Base-by-base conservation (phyloP, 2,329 filamentous ascomycete species). In the Fusarium coicis region DNA sequence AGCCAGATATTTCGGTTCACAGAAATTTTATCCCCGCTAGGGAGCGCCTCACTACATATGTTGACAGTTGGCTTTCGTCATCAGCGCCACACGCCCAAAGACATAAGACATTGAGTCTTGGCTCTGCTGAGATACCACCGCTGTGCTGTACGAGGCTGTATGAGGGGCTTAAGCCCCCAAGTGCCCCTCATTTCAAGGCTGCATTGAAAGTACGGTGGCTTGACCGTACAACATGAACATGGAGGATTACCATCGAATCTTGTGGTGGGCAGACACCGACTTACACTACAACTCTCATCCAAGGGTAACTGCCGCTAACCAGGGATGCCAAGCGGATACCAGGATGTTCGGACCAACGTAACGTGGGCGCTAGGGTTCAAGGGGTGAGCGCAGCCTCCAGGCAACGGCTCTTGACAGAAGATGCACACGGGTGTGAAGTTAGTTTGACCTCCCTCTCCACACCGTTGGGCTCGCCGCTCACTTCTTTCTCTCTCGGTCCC, bases 311-410 rank as follows among this genome's bases (percentile, higher is more conserved):
- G 65, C 61, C 73, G 65, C 74, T 73, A 68, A 28, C 61, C 50
- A 60, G 61, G 43, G 16, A 43, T 62, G 67, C 63, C 68, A 72
- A 74, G 74, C 42, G 59, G 57, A 39, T 66, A 43, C 66, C 47
- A 73, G 73, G 73, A 68, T 76, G 49, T 62, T 72, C 70, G 63
- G 66, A 56, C 75, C 72, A 76, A 66, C 72, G 63, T 72, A 77
- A 77, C 75, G 74, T 77, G 75, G 75, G 63, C 26, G 52, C 72
- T 62, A 66, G 75, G 75, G 64, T 66, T 42, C 23, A 34, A 42
- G 65, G 68, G 39, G 60, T 66, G 63, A 36, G 44, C 12, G 23
- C 53, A 58, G 40, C 50, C 53, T 44, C 39, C 49, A 46, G 26
- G 11, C 40, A 72, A 62, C 57, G 69, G 68, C 56, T 71, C 26